These are phyloP conservation scores for Coleophoma crateriformis DNA, from an alignment of 2,329 filamentous ascomycete species.

Conservation along the genomic window DNA sequence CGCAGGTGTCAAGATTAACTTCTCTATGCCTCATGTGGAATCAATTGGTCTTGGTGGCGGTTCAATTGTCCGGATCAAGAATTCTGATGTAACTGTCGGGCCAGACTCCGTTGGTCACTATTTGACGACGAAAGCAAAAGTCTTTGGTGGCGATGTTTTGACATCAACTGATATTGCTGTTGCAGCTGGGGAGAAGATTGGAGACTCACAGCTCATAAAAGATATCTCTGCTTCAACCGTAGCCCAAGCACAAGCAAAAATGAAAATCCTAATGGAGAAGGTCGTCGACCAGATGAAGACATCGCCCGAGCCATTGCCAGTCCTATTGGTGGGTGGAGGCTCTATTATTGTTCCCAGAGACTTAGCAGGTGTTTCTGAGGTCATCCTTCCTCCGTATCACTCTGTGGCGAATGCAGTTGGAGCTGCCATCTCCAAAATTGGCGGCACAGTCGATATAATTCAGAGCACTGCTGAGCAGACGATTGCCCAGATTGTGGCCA, in stretches of 20 bases:
- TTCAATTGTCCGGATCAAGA: conserved; percentile 29
- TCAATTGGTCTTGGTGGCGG: conserved; percentile 53
- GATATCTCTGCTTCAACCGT: conserved; percentile 13
- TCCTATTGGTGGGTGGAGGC: conserved; percentile 52
- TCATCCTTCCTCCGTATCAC: conserved; percentile 42
- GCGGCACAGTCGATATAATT: conserved; percentile 18
- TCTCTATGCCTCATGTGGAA: conserved; percentile 48
- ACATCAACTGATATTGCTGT: conserved; percentile 48
- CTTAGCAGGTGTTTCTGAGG: conserved; percentile 41
- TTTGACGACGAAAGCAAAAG: conserved; percentile 38
- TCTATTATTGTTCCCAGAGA: conserved; percentile 37
- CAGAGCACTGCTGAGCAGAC: conserved; percentile 10
- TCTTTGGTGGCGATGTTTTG: conserved; percentile 46
- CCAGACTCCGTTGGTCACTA: conserved; percentile 49
- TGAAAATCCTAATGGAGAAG: conserved; percentile 39
- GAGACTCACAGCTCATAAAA: conserved; percentile 4
- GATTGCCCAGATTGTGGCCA: conserved; percentile 9
- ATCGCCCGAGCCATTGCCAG: conserved; percentile 41
- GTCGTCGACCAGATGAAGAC: conserved; percentile 51
- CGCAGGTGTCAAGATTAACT: conserved; percentile 51
- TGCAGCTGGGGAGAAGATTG: conserved; percentile 17
- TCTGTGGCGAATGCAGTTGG: conserved; percentile 54
- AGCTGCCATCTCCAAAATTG: conserved; percentile 36
- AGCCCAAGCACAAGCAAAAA: conserved; percentile 14
- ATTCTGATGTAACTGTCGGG: conserved; percentile 34